Evolutionary conservation across 495 filamentous ascomycete species (phyloP), one percentile per base, ranked within the genome.

Genomic region (Baudoinia panamericana): DNA sequence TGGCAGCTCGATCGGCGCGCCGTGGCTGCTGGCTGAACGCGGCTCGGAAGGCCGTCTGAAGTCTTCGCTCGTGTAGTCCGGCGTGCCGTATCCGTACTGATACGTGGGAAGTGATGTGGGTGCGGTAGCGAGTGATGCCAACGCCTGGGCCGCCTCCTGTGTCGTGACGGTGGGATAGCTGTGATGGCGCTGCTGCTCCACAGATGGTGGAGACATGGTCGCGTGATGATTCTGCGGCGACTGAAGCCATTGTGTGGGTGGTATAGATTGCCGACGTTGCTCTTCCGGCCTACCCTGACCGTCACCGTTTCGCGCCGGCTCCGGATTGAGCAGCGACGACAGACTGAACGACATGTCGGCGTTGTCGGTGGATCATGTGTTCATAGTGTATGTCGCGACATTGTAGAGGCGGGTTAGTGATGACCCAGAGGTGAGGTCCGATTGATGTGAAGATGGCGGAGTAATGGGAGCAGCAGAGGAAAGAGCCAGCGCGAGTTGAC

Each of bases 141-240:
- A 36, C 22, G 57, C 57, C 31, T 55, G 42, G 9, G 55, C 55
- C n/a, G 56, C 56, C 25, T 59, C 58, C 32, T 43, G 38, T 9
- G 44, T 49, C 17, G 54, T 55, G 11, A 33, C 30, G 12, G 49
- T 40, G 16, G 39, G 37, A 20, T 31, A 37, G 43, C 12, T 30
- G 37, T 41, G 26, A 6, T 36, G 26, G 24, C 30, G 23, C 9
- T 28, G 28, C 19, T 16, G 8, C 6, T 34, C 3, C 11, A 34
- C 5, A 10, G 25, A 13, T 2, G 27, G 3, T 5, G 30, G 15
- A 10, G 45, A 20, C 12, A 16, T 10, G 5, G 25, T 44, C 25
- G 39, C 15, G 4, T 37, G n/a, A 1, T 48, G 45, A 31, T 37
- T 17, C 1, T 40, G 33, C 4, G 33, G 49, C 25, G 43, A 44